phyloP scores from a whole-genome alignment of 192 early-diverging fungal genomes.

The Mortierella antarctica region DNA sequence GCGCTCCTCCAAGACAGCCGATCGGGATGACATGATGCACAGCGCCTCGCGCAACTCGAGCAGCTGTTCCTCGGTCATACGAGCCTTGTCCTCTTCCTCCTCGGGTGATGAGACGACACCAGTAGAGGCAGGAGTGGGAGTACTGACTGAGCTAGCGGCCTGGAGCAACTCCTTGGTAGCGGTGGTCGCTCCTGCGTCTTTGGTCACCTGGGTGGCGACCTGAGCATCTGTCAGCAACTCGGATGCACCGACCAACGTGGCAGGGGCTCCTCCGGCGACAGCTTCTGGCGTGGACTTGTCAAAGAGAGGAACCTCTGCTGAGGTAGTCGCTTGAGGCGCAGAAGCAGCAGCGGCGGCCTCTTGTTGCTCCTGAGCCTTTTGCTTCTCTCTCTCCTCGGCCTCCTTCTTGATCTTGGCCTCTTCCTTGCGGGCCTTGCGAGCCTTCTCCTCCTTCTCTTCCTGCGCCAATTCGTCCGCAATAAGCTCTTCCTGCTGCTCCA shows the following conservation, averaged over 20 bases:
- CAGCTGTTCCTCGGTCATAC: constrained; percentile 67
- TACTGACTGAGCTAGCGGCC: constrained; percentile 9
- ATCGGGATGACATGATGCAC: constrained; percentile 64
- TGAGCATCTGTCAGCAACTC: constrained; percentile 46
- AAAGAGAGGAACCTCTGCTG: constrained; percentile 13
- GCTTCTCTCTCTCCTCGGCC: constrained; percentile 54
- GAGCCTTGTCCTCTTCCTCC: constrained; percentile 54
- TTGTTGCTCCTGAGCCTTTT: constrained; percentile 39
- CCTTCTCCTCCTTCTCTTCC: constrained; percentile 77
- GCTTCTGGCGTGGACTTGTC: constrained; percentile 23
- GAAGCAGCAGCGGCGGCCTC: constrained; percentile 5
- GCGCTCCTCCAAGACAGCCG: constrained; percentile 70
- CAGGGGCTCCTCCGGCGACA: constrained; percentile 32
- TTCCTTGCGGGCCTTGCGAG: constrained; percentile 68
- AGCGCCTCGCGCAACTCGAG: constrained; percentile 69
- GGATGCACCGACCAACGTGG: constrained; percentile 29
- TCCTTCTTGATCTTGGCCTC: constrained; percentile 60
- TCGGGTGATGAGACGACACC: constrained; percentile 30
- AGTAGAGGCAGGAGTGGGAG: constrained; percentile 10
- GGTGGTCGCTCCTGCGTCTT: constrained; percentile 15
- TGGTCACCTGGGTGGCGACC: constrained; percentile 41
- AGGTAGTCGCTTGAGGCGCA: neutral
- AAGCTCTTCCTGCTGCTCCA: constrained; percentile 96
- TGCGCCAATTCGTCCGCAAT: constrained; percentile 95
- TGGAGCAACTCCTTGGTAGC: constrained; percentile 23